Evolutionary conservation across 1,139 yeast species (phyloP), one percentile per base, ranked within the genome.

Genomic region (Taiozyma sp.): DNA sequence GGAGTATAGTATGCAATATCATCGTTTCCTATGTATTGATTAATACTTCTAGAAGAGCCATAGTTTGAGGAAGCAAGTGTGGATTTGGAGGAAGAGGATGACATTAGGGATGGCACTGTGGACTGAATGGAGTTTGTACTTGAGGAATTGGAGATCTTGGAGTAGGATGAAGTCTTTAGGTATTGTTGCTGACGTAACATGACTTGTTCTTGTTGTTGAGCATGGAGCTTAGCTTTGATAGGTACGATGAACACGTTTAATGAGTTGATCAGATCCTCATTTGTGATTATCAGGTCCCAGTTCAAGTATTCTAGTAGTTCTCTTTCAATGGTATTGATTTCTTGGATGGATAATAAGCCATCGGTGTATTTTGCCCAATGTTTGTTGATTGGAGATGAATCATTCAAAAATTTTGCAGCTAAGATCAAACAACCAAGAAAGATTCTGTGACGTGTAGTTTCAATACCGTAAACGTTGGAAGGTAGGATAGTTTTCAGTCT

Each of bases 281-380:
- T 83, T 45, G 80, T 72, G 52, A 93, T 82, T 45, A 79, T 73
- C 50, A 92, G 72, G 63, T 89, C 83, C 98, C 98, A 93, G 61
- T 88, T 85, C 54, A 93, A 78, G 58, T 90, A 81, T 47, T 79
- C 81, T 50, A 92, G 80, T 59, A 93, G 75, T 70, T 93, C 98
- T 59, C 91, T 78, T 71, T 93, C 99, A 64, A 96, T 89, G 65
- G 91, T 82, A 69, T 93, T 93, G 53, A 93, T 92, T 65, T 93
- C 98, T 30, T 77, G 78, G 47, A 87, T 72, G 28, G 83, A 68
- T 58, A 93, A 79, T 52, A 93, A 74, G 1, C 97, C 97, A 66
- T 85, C 83, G 14, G 98, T 90, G 73, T 91, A 92, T 54, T 81
- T 78, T 16, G 96, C 86, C 99, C 99, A 93, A 73, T 92, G 97